phyloP scores from a whole-genome alignment of 2,329 filamentous ascomycete genomes.

The Trichoderma simmonsii region DNA sequence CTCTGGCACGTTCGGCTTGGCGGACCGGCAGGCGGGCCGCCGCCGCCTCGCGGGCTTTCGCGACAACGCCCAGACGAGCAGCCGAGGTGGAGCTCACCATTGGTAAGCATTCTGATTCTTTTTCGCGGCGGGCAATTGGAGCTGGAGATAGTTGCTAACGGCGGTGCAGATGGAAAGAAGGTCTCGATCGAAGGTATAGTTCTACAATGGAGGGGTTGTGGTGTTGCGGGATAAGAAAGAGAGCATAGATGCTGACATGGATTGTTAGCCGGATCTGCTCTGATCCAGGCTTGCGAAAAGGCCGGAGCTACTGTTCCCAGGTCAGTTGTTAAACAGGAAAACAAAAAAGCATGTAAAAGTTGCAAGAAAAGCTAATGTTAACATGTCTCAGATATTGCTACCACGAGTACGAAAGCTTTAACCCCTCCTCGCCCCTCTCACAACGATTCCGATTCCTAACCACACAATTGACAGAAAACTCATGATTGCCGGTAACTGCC shows the following conservation, averaged over 20 bases:
- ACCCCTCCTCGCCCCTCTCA: conserved; percentile 1
- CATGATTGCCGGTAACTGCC: conserved; percentile 98
- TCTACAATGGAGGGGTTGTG: conserved; percentile 19
- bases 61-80: conserved; percentile 71
- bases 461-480: conserved; percentile 67
- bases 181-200: conserved; percentile 88
- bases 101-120: conserved; percentile 53
- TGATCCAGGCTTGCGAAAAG: conserved; percentile 99
- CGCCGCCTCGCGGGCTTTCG: conserved; percentile 72
- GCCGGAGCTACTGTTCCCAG: conserved; percentile 85
- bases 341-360: background rate
- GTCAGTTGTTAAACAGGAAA: conserved; percentile 42
- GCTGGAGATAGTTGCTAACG: conserved; percentile 31
- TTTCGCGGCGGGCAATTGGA: conserved; percentile 31
- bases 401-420: conserved; percentile 70
- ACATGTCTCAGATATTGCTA: conserved; percentile 79
- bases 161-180: conserved; percentile 81
- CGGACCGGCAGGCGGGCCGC: conserved; percentile 58
- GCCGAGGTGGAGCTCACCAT: conserved; percentile 97
- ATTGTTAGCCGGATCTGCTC: conserved; percentile 78
- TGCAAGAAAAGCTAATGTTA: conserved; percentile 20
- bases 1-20: conserved; percentile 66
- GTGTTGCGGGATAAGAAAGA: conserved; percentile 15
- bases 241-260: conserved; percentile 34
- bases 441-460: conserved; percentile 28